Base-by-base conservation (phyloP, 2,329 filamentous ascomycete species). In the Lasiodiplodia sp. region DNA sequence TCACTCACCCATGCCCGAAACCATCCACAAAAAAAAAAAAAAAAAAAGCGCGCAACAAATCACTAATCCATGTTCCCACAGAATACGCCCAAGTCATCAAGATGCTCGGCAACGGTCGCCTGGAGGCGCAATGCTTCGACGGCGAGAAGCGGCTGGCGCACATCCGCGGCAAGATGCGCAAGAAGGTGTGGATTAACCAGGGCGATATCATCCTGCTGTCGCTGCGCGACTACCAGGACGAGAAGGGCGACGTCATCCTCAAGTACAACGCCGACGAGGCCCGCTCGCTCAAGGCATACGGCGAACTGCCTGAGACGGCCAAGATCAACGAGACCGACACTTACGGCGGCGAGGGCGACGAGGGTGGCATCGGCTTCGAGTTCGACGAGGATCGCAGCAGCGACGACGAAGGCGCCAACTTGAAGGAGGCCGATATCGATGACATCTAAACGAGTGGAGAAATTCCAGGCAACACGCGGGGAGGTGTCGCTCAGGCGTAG, bases 251-350 rank as follows among this genome's bases (percentile, higher is more conserved):
- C 78, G 92, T 96, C 62, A 95, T 96, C 79, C 90, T 96, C 80
- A 98, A 97, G 58, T 73, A 73, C 69, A 69, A 70, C 70, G 77
- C 79, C 84, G 96, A 99, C 79, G 96, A 98, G 86, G 96, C 96
- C 77, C 91, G 96, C 79, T 92, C 90, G 74, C 88, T 99, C 78
- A 98, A 98, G 86, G 93, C 94, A 71, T 98, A 98, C 83, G 96
- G 96, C 82, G 96, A 99, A 84, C 87, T 99, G 70, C 96, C 96
- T 74, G 96, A 98, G 85, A 92, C 90, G 78, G 96, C 96, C 81
- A 98, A 98, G 91, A 99, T 99, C 89, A 99, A 99, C 89, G 96
- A 99, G 89, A 97, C 94, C 72, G 96, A 98, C 83, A 97, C 93
- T 58, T 97, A 89, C 79, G 89, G 93, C 78, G 92, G 94, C 82